Conservation (phyloP, 2,329 filamentous ascomycete species). For the Sporothrix dimorphospora region DNA sequence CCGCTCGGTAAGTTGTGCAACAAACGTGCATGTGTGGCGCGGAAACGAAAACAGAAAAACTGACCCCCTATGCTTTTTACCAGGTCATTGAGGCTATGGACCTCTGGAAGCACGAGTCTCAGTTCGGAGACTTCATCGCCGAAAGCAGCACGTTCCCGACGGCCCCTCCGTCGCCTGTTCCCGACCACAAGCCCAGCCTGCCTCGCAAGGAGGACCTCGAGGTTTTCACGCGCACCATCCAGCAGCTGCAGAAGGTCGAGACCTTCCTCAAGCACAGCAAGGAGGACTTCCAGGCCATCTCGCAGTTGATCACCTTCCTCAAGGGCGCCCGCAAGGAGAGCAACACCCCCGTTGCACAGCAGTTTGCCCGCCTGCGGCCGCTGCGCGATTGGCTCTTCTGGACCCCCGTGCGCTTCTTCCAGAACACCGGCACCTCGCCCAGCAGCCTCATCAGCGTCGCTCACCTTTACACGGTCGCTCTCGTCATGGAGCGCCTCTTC, state of each 20-base stretch:
- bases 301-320: slow-evolving; percentile 72
- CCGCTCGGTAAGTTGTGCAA: slow-evolving; percentile 68
- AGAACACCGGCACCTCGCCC: slow-evolving; percentile 74
- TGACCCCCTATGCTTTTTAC: slow-evolving; percentile 18
- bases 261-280: slow-evolving; percentile 68
- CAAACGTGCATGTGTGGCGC: slow-evolving; percentile 14
- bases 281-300: slow-evolving; percentile 69
- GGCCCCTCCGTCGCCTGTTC: slow-evolving; percentile 64
- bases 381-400: slow-evolving; percentile 94
- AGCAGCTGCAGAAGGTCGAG: slow-evolving; percentile 70
- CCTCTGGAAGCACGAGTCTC: slow-evolving; percentile 85
- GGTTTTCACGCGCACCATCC: slow-evolving; percentile 67
- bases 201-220: slow-evolving; percentile 72
- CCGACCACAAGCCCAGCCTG: slow-evolving; percentile 63
- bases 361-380: slow-evolving; percentile 87
- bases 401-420: slow-evolving; percentile 83
- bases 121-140: slow-evolving; percentile 79
- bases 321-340: slow-evolving; percentile 72
- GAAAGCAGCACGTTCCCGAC: slow-evolving; percentile 76
- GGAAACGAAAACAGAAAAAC: slow-evolving; percentile 20
- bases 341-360: slow-evolving; percentile 71
- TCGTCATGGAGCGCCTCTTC: slow-evolving; percentile 88
- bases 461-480: slow-evolving; percentile 86
- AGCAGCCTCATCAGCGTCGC: slow-evolving; percentile 82
- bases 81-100: slow-evolving; percentile 91